Percentiles rank a stretch among this genome's conserved stretches.
Evolutionary conservation across 176 grass and related monocot species (phyloP).

Genomic region (Phragmites australis): DNA sequence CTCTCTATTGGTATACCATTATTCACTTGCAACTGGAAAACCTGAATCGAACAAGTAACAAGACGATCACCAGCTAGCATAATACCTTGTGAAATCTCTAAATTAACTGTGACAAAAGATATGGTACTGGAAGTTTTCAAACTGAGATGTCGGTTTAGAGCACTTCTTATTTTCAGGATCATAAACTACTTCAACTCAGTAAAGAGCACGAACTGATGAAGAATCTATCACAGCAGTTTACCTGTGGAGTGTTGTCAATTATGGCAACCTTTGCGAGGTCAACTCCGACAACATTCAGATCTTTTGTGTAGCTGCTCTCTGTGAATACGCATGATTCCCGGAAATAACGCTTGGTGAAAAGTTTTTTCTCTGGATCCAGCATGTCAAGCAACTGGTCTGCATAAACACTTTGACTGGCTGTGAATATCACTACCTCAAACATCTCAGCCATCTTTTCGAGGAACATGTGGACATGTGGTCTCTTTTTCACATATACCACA

Average conservation of each 20-base stretch:
- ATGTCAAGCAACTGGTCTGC: constrained; percentile 81
- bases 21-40: constrained; percentile 94
- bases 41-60: constrained; percentile 45
- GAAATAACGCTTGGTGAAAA: constrained; percentile 78
- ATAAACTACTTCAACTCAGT: constrained; percentile 17
- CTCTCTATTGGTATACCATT: constrained; percentile 99
- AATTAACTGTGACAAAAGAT: neutral
- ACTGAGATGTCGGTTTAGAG: neutral
- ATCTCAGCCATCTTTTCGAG: constrained; percentile 74
- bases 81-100: neutral
- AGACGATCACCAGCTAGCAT: neutral
- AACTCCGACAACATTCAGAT: constrained; percentile 69
- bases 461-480: constrained; percentile 82
- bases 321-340: constrained; percentile 84
- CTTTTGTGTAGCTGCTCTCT: constrained; percentile 74
- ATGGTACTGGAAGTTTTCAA: neutral
- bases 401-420: constrained; percentile 90
- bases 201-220: neutral
- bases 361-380: constrained; percentile 73
- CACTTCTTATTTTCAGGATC: neutral
- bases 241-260: constrained; percentile 98
- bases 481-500: constrained; percentile 79
- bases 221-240: constrained; percentile 36
- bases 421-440: constrained; percentile 97
- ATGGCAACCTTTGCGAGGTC: constrained; percentile 85